phyloP scores from a whole-genome alignment of 2,329 filamentous ascomycete species.

The Penicillium digitatum region DNA sequence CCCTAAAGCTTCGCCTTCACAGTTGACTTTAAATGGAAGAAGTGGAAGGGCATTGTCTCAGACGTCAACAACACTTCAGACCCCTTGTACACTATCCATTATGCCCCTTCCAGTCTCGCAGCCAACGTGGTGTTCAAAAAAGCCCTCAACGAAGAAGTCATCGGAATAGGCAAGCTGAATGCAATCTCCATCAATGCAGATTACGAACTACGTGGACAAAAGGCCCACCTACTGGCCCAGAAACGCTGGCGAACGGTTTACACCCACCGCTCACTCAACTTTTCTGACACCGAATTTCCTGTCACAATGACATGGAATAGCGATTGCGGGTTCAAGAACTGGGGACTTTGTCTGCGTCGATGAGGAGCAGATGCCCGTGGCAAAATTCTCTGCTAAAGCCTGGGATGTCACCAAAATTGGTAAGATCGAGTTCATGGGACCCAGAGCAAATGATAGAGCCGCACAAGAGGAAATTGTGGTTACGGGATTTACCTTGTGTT shows the following conservation, averaged over 20 bases:
- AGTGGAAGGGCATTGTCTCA: conserved; percentile 21
- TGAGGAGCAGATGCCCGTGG: conserved; percentile 28
- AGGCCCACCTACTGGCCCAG: conserved; percentile 24
- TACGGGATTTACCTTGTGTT: conserved; percentile 28
- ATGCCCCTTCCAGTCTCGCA: conserved; percentile 12
- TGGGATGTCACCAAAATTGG: conserved; percentile 28
- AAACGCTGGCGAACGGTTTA: conserved; percentile 28
- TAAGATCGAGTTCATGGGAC: conserved; percentile 27
- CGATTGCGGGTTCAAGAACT: conserved; percentile 24
- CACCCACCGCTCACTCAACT: conserved; percentile 26
- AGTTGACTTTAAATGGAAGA: conserved; percentile 29
- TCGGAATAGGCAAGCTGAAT: conserved; percentile 25
- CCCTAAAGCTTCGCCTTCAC: conserved; percentile 10
- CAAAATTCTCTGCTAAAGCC: conserved; percentile 24
- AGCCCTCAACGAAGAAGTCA: conserved; percentile 7
- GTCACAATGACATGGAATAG: conserved; percentile 30
- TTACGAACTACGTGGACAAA: conserved; percentile 24
- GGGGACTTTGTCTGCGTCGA: conserved; percentile 34
- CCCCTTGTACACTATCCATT: conserved; percentile 24
- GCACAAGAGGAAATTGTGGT: conserved; percentile 31
- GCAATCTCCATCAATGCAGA: conserved; percentile 27
- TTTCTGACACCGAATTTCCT: conserved; percentile 18
- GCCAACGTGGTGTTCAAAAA: conserved; percentile 20
- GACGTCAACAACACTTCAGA: conserved; percentile 14
- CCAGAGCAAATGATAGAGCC: conserved; percentile 10